These are phyloP conservation scores for Calonectria multiphialidica DNA, from an alignment of 2,329 filamentous ascomycete genomes.

Conservation along the genomic window DNA sequence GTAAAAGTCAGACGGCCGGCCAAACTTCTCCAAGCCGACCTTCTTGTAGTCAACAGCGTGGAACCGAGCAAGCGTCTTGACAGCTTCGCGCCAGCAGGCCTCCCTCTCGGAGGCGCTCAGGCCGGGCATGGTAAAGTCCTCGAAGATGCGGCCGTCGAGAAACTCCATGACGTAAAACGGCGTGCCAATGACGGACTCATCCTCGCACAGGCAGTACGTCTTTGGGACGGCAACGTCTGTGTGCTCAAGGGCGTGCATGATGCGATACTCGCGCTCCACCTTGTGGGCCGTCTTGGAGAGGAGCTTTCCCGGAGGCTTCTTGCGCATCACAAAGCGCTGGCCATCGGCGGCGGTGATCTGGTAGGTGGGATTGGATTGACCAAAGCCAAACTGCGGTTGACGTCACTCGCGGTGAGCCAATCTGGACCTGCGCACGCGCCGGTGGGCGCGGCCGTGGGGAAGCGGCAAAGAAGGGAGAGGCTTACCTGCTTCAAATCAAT, in stretches of 20 bases:
- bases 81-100: conserved; percentile 87
- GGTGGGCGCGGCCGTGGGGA: not conserved
- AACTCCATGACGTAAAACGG: conserved; percentile 99
- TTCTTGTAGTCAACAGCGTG: conserved; percentile 78
- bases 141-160: conserved; percentile 92
- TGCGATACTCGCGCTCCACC: conserved; percentile 94
- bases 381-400: conserved; percentile 84
- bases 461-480: not conserved
- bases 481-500: conserved; percentile 89
- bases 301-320: conserved; percentile 96
- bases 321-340: conserved; percentile 87
- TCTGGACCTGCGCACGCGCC: not conserved
- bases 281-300: conserved; percentile 95
- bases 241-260: conserved; percentile 83
- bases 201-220: conserved; percentile 88
- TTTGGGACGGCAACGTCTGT: conserved; percentile 90
- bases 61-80: conserved; percentile 86
- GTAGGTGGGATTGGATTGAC: conserved; percentile 98
- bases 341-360: conserved; percentile 81
- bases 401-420: conserved; percentile 21
- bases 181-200: conserved; percentile 83
- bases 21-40: conserved; percentile 80
- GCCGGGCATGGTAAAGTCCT: conserved; percentile 85
- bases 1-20: conserved; percentile 83
- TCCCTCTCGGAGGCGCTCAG: conserved; percentile 76